Conservation (phyloP, 495 filamentous ascomycete genomes). For the Aspergillus olivimuriae region DNA sequence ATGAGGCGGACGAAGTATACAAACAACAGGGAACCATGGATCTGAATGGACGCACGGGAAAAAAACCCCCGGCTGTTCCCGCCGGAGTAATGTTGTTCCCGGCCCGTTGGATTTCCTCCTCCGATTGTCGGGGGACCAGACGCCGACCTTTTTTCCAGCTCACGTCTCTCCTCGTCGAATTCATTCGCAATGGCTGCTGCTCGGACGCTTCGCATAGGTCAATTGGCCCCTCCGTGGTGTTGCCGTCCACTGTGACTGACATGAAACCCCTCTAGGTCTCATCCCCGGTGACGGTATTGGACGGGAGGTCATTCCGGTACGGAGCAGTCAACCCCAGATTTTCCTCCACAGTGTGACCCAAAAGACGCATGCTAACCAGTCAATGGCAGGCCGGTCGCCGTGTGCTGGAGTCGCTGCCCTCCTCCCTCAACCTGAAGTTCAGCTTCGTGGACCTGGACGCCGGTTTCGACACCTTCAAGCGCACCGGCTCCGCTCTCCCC, state of each 20-base stretch:
- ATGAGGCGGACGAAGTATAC: too few relatives aligned
- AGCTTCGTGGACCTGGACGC: slow-evolving; percentile 88
- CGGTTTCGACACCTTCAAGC: slow-evolving; percentile 87
- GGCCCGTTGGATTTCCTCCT: background rate
- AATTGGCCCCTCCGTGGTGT: slow-evolving; percentile 13
- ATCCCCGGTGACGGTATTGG: slow-evolving; percentile 98
- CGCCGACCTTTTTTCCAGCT: background rate
- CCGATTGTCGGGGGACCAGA: background rate
- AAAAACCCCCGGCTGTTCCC: slow-evolving; percentile 4
- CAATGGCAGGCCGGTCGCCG: slow-evolving; percentile 64
- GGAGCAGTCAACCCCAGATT: slow-evolving; percentile 10
- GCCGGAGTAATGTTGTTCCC: slow-evolving; percentile 6
- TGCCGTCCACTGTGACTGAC: slow-evolving; percentile 17
- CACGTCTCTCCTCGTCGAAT: background rate
- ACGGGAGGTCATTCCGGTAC: slow-evolving; percentile 88
- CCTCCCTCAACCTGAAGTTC: slow-evolving; percentile 81
- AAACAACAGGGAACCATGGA: too few relatives aligned
- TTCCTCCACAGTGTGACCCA: slow-evolving; percentile 8
- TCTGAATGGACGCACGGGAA: background rate
- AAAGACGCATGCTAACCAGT: slow-evolving; percentile 6
- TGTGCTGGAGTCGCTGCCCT: slow-evolving; percentile 82
- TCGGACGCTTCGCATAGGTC: slow-evolving; percentile 53
- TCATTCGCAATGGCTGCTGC: slow-evolving; percentile 40
- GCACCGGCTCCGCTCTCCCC: slow-evolving; percentile 79
- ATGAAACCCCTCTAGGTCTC: slow-evolving; percentile 57